Conservation (phyloP, 2,329 filamentous ascomycete genomes). For the Ceratocystis colombiana region DNA sequence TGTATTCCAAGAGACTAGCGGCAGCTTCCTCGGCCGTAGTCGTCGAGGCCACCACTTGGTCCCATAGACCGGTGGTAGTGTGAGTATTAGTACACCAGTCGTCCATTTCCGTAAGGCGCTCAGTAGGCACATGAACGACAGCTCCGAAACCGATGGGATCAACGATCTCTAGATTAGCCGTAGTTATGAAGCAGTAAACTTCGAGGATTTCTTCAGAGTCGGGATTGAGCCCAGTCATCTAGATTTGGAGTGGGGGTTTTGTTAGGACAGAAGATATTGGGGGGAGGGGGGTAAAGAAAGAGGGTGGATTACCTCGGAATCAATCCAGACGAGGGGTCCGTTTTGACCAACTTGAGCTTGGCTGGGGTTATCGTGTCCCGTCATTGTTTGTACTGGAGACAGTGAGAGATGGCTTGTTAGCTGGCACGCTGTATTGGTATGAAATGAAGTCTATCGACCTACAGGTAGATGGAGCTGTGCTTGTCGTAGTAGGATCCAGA, state of each 20-base stretch:
- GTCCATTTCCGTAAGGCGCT: conserved; percentile 67
- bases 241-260: conserved; percentile 13
- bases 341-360: conserved; percentile 26
- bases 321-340: conserved; percentile 75
- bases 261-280: background rate
- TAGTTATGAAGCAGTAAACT: conserved; percentile 85
- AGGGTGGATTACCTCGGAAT: conserved; percentile 43
- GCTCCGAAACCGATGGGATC: conserved; percentile 70
- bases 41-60: conserved; percentile 34
- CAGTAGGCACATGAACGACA: conserved; percentile 62
- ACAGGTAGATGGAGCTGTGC: background rate
- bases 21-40: conserved; percentile 70
- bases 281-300: background rate
- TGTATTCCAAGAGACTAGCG: conserved; percentile 62
- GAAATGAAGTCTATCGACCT: background rate
- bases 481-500: background rate
- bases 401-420: background rate
- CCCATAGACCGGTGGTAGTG: conserved; percentile 67
- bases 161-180: conserved; percentile 63
- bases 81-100: conserved; percentile 83
- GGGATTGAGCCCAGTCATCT: conserved; percentile 76
- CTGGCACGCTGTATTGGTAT: background rate
- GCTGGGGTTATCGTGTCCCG: background rate
- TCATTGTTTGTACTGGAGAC: background rate
- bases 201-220: conserved; percentile 78